phyloP scores from a whole-genome alignment of 208 protist genomes.

The Trypanosoma congolense region DNA sequence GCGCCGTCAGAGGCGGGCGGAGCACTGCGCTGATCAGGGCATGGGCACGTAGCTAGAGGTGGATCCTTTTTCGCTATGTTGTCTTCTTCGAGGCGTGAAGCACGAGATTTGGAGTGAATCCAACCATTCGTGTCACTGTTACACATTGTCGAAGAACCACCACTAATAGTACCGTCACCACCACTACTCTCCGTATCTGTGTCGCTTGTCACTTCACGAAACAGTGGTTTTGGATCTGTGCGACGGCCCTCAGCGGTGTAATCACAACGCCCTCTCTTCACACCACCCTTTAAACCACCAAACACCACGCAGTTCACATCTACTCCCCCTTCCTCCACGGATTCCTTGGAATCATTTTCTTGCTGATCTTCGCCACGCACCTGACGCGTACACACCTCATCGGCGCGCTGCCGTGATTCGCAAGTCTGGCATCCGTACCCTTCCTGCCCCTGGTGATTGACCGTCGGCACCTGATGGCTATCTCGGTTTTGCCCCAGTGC shows the following conservation, averaged over 20 bases:
- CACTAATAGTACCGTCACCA: neutral
- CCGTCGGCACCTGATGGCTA: no score
- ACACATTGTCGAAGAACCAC: slow-evolving; percentile 3
- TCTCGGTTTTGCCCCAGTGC: no score
- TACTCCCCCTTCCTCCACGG: neutral
- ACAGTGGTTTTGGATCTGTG: slow-evolving; percentile 56
- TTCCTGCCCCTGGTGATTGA: no score
- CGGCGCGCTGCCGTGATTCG: no score
- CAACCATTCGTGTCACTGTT: slow-evolving; percentile 31
- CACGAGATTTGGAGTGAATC: slow-evolving; percentile 23
- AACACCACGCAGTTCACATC: neutral
- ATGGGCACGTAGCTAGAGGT: slow-evolving; percentile 37
- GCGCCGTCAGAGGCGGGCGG: neutral
- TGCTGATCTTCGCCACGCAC: neutral
- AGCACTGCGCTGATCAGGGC: slow-evolving; percentile 22
- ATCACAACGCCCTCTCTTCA: slow-evolving; percentile 11
- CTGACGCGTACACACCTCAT: neutral
- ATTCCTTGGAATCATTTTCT: neutral
- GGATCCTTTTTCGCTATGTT: neutral
- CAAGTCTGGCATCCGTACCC: no score
- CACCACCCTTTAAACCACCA: neutral
- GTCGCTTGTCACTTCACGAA: slow-evolving; percentile 26
- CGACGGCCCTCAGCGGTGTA: slow-evolving; percentile 23
- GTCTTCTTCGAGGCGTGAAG: neutral
- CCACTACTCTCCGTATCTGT: neutral